A percentile compares a stretch with the other conserved stretches of the same genome.
These are phyloP conservation scores for Inga oerstediana DNA, from an alignment of 306 rosid genomes.

Conservation along the genomic window DNA sequence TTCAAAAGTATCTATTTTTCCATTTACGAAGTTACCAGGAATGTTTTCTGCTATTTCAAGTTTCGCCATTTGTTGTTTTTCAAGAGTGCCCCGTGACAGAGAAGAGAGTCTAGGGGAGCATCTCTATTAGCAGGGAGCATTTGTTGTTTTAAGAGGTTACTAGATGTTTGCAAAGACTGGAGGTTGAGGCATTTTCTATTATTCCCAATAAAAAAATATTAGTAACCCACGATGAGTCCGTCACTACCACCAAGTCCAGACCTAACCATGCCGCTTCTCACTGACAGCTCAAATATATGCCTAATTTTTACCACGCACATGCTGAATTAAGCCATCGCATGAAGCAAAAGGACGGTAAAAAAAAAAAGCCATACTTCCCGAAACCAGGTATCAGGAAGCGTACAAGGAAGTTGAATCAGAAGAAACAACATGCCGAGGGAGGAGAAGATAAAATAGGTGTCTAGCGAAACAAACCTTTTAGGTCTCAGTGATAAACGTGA, in stretches of 20 bases:
- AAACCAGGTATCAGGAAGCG: background rate
- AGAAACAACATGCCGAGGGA: constrained; percentile 31
- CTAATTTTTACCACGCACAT: constrained; percentile 32
- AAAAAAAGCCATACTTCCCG: background rate
- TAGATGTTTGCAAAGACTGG: background rate
- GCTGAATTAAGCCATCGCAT: background rate
- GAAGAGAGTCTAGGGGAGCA: background rate
- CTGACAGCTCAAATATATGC: background rate
- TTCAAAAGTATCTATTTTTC: background rate
- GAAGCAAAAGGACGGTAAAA: background rate
- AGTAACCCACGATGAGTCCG: background rate
- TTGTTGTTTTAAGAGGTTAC: background rate
- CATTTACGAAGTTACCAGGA: background rate
- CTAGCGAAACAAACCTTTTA: background rate
- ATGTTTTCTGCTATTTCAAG: background rate
- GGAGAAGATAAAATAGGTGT: background rate
- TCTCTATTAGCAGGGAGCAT: background rate
- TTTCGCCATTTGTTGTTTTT: background rate
- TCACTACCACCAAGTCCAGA: background rate
- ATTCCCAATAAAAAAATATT: background rate
- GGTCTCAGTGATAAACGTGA: background rate
- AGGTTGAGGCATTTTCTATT: background rate
- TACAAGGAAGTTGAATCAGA: background rate
- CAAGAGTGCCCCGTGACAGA: background rate
- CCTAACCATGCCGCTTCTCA: background rate